Conservation (phyloP, 164 flowering plant genomes). For the Aristolochia californica region DNA sequence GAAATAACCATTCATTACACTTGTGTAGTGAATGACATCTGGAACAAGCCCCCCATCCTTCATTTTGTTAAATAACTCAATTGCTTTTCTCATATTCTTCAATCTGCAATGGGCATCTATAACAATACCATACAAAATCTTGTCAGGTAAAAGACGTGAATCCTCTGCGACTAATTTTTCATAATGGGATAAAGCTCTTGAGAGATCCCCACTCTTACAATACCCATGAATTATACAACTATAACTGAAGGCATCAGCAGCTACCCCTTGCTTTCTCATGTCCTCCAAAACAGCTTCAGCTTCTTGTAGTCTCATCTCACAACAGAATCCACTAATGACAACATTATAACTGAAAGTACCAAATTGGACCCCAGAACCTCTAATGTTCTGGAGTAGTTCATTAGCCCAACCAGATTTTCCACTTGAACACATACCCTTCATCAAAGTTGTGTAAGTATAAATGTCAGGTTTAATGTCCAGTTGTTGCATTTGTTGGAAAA, state of each 20-base stretch:
- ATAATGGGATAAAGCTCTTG: slow-evolving; percentile 31
- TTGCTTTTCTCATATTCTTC: slow-evolving; percentile 52
- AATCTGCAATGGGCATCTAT: slow-evolving; percentile 51
- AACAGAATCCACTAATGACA: slow-evolving; percentile 58
- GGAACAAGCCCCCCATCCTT: slow-evolving; percentile 27
- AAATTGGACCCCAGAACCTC: slow-evolving; percentile 18
- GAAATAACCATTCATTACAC: slow-evolving; percentile 54
- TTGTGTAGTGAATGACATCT: slow-evolving; percentile 58
- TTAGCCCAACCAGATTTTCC: slow-evolving; percentile 28
- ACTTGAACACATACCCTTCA: slow-evolving; percentile 49
- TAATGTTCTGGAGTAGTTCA: slow-evolving; percentile 28
- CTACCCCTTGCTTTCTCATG: slow-evolving; percentile 36
- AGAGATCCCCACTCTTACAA: slow-evolving; percentile 28
- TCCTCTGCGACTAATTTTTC: slow-evolving; percentile 43
- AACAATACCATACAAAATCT: slow-evolving; percentile 39
- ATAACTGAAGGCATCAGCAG: slow-evolving; percentile 33
- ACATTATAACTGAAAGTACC: slow-evolving; percentile 33
- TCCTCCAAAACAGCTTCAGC: slow-evolving; percentile 51
- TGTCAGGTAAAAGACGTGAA: slow-evolving; percentile 45
- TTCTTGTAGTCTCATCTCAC: slow-evolving; percentile 37
- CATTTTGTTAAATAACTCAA: slow-evolving; percentile 49
- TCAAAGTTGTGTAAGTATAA: slow-evolving; percentile 32
- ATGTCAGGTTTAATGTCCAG: slow-evolving; percentile 33
- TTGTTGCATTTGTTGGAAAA: slow-evolving; percentile 44
- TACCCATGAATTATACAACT: slow-evolving; percentile 39